phyloP scores from a whole-genome alignment of 306 rosid genomes.

The Prunus persica region DNA sequence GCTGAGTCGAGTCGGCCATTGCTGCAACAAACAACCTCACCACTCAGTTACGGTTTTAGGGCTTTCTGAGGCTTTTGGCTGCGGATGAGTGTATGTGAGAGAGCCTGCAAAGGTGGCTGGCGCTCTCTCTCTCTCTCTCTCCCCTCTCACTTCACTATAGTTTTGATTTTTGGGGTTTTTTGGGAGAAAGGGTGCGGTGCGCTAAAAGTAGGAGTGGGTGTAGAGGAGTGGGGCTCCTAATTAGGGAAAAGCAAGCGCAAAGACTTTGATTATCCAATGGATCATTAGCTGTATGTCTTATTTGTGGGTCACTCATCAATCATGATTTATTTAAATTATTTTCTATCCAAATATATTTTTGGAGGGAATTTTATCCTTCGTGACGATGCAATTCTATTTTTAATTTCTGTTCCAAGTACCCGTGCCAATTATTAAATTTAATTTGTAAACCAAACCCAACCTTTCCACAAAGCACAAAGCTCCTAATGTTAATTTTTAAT shows the following conservation, averaged over 20 bases:
- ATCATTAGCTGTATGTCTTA: conserved; percentile 8
- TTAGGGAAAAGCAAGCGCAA: not conserved
- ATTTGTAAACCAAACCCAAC: not conserved
- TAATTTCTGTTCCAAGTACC: not conserved
- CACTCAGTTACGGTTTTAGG: conserved; percentile 1
- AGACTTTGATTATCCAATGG: not conserved
- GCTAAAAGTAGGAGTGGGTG: conserved; percentile 12
- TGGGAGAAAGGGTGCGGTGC: not conserved
- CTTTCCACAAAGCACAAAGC: not conserved
- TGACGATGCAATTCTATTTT: not conserved
- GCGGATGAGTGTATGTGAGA: not conserved
- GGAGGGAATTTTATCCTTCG: not conserved
- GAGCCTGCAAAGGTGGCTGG: not conserved
- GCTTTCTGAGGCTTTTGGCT: conserved; percentile 22
- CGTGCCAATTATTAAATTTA: not conserved
- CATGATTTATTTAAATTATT: not conserved
- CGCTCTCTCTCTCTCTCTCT: not conserved
- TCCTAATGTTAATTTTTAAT: not conserved
- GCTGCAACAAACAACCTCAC: not conserved
- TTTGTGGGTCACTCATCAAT: conserved; percentile 12
- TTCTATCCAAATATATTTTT: not conserved
- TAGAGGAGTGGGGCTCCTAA: not conserved
- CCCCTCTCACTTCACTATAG: not conserved
- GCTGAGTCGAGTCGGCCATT: conserved; percentile 64
- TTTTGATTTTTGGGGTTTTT: not conserved